Base-by-base conservation (phyloP, 1,284 basidiomycete genomes). In the Cutaneotrichosporon arboriforme region DNA sequence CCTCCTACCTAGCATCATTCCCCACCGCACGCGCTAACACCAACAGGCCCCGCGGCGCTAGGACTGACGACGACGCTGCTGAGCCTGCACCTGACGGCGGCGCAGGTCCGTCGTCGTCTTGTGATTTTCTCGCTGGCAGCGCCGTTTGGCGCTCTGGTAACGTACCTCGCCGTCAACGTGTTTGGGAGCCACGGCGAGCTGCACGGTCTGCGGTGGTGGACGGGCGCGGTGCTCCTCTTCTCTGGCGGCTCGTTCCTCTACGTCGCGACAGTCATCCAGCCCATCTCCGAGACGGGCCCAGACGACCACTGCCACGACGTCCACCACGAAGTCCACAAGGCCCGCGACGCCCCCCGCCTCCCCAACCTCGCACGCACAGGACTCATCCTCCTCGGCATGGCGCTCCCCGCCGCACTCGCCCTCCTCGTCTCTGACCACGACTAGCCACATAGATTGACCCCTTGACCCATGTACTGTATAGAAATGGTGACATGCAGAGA, bases 201-300 rank as follows among this genome's bases (percentile, higher is more conserved):
- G n/a, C 53, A 63, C 8, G 65, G 69, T 40, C 54, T 75, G 5
- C 63, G 64, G 4, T 76, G 73, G 72, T 86, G 84, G 83, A 85
- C 87, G 0, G 90, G 88, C 7, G 69, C 70, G 2, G 71, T 72
- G 3, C 59, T 76, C 17, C 62, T 75, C 15, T 76, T 76, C 63
- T 75, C 74, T 14, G 93, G 90, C 36, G 92, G 92, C 14, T 91
- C 90, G 1, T 97, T 97, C 74, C 77, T 97, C 26, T 97, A 93
- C 68, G 92, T 97, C 33, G 91, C 92, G 0, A 93, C 92, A 2
- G 86, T 91, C 34, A 78, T 92, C 21, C 88, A 90, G 68, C 83
- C 87, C 3, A 79, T 86, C 3, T 72, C 72, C 3, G 54, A 63
- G 23, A 56, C 46, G 39, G 43, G 61, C 46, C 55, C 54, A 17